These are phyloP conservation scores for Geum urbanum DNA, from an alignment of 306 rosid species.

Conservation along the genomic window DNA sequence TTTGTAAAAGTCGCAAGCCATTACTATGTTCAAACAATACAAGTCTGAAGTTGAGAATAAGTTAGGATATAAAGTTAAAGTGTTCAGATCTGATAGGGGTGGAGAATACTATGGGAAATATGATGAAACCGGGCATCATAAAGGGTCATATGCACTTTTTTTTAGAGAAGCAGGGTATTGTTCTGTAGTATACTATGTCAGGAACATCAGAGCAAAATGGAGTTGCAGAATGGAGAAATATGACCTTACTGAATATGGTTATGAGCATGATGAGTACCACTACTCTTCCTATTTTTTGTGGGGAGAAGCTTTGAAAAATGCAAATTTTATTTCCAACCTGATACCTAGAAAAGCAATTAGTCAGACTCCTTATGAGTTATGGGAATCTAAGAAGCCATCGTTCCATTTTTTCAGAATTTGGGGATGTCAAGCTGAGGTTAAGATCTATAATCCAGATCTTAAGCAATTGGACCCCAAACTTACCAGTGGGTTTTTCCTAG, in stretches of 20 bases:
- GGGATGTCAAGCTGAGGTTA: background rate
- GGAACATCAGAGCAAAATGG: background rate
- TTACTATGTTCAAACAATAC: background rate
- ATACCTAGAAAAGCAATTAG: background rate
- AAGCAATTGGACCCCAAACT: too few relatives aligned
- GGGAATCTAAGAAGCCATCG: background rate
- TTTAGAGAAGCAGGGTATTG: background rate
- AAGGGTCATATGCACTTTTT: background rate
- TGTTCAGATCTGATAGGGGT: background rate
- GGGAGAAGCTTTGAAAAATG: background rate
- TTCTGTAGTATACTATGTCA: background rate
- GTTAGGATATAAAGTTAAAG: background rate
- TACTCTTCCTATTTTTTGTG: background rate
- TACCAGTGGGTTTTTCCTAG: background rate
- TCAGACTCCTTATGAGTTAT: background rate
- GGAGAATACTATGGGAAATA: background rate
- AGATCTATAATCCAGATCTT: background rate
- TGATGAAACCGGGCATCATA: background rate
- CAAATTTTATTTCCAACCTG: background rate
- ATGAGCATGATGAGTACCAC: background rate
- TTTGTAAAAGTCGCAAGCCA: background rate
- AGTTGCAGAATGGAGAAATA: background rate
- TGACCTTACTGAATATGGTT: background rate
- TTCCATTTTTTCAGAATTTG: background rate
- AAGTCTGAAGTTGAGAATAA: constrained; percentile 6